Conservation (phyloP, 2,329 filamentous ascomycete species). For the Aspergillus quadrilineatus region DNA sequence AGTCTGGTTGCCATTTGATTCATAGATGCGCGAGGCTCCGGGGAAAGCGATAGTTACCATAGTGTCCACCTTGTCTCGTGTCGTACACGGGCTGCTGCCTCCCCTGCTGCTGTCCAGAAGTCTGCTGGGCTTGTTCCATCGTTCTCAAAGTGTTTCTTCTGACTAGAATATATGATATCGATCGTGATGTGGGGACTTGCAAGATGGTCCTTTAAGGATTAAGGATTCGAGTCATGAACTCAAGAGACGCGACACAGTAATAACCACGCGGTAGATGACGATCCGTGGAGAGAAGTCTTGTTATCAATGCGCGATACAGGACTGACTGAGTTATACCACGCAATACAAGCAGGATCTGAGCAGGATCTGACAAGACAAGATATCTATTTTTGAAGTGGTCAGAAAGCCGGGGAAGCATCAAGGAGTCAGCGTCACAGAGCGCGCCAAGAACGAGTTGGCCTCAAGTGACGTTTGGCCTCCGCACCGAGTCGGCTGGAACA, state of each 20-base stretch:
- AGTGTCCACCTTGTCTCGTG: conserved; percentile 71
- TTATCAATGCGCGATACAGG: not conserved
- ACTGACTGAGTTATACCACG: not conserved
- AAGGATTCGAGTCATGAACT: too few relatives aligned
- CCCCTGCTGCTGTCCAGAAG: conserved; percentile 58
- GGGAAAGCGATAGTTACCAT: conserved; percentile 55
- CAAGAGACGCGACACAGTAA: too few relatives aligned
- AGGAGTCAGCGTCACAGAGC: conserved; percentile 1
- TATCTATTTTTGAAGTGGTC: not conserved
- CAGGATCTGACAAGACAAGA: not conserved
- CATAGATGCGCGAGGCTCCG: not conserved
- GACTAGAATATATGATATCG: not conserved
- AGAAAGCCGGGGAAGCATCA: not conserved
- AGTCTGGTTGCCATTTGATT: not conserved
- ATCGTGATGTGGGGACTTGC: too few relatives aligned
- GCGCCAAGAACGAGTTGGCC: conserved; percentile 8
- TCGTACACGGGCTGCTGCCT: conserved; percentile 69
- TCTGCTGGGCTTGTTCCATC: conserved; percentile 59
- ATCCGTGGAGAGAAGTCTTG: too few relatives aligned
- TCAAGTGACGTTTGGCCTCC: too few relatives aligned
- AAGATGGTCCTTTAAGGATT: too few relatives aligned
- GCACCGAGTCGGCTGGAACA: too few relatives aligned
- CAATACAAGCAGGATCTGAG: not conserved
- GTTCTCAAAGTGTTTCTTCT: not conserved
- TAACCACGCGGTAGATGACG: too few relatives aligned